Evolutionary conservation across 805 yeast genomes (phyloP), one percentile per base, ranked within the genome.

Genomic region (Ogataea sp.): DNA sequence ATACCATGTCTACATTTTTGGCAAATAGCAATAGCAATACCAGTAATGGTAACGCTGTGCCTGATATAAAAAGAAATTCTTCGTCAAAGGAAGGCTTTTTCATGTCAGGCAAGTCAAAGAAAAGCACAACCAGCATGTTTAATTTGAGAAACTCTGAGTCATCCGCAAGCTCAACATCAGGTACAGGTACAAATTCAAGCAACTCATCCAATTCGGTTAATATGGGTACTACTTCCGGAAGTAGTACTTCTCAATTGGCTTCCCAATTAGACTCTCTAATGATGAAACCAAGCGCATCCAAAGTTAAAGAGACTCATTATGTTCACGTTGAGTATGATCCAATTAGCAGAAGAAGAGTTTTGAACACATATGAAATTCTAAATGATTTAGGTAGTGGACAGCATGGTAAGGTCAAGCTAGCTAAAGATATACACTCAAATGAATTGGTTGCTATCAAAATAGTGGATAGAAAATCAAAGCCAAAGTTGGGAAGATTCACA

Each of bases 321-420:
- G 85, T 93, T 14, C 75, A 71, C 27, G 71, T 90, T 29, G 95
- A 89, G 49, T 88, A 86, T 61, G 96, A 93, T 58, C 97, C 97
- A 0, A 73, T 83, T 4, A 78, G 82, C 1, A 79, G 82, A 44
- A 75, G 93, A 37, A 84, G 89, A 55, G 78, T 82, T 27, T 68
- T 93, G 44, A 93, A 93, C 61, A 79, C 94, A 0, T 93, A 89
- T 56, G 98, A 93, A 59, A 84, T 93, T 28, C 62, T 88, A 24
- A 70, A 73, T 20, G 97, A 89, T 62, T 68, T 93, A 23, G 98
- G 98, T 10, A 71, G 84, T 27, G 98, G 98, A n/a, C 96, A 89
- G 58, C 97, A 90, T 61, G 97, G 98, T n/a, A 90, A 87, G 58
- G 98, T 93, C 32, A 93, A 93, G 58, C 69, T 93, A 16, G 98